These are phyloP conservation scores for Fusarium temperatum DNA, from an alignment of 2,329 filamentous ascomycete species.

Conservation along the genomic window DNA sequence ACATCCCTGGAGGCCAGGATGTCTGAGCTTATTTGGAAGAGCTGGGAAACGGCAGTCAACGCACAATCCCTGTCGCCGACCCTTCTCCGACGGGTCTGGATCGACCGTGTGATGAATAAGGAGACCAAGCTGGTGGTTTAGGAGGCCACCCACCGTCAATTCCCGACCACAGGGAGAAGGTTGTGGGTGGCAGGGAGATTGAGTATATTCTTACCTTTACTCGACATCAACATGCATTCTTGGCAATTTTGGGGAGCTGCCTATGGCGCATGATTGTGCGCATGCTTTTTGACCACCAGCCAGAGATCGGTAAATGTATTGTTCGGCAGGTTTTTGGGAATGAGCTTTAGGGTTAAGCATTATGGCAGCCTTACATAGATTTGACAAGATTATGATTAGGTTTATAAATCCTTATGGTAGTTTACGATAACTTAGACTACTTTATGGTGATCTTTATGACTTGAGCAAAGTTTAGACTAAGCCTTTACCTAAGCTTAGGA, in stretches of 20 bases:
- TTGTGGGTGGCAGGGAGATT: accelerated
- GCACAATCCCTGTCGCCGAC: accelerated
- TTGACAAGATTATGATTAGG: neutral
- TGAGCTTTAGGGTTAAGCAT: no score
- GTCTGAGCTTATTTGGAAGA: accelerated
- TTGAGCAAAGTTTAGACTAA: neutral
- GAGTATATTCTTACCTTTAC: neutral
- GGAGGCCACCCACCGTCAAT: neutral
- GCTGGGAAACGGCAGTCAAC: neutral
- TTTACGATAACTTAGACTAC: neutral
- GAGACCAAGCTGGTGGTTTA: neutral
- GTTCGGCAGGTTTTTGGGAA: accelerated
- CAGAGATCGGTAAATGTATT: accelerated
- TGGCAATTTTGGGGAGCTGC: accelerated
- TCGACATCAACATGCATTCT: accelerated
- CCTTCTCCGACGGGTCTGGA: accelerated
- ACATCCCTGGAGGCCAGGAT: neutral
- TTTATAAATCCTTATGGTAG: neutral
- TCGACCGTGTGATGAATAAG: accelerated
- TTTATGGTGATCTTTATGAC: neutral
- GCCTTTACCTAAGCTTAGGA: neutral
- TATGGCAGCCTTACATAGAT: no score
- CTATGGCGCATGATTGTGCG: accelerated
- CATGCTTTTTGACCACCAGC: accelerated
- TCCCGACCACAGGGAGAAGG: accelerated